These are phyloP conservation scores for Stemphylium vesicarium DNA, from an alignment of 2,329 filamentous ascomycete genomes.

Conservation along the genomic window DNA sequence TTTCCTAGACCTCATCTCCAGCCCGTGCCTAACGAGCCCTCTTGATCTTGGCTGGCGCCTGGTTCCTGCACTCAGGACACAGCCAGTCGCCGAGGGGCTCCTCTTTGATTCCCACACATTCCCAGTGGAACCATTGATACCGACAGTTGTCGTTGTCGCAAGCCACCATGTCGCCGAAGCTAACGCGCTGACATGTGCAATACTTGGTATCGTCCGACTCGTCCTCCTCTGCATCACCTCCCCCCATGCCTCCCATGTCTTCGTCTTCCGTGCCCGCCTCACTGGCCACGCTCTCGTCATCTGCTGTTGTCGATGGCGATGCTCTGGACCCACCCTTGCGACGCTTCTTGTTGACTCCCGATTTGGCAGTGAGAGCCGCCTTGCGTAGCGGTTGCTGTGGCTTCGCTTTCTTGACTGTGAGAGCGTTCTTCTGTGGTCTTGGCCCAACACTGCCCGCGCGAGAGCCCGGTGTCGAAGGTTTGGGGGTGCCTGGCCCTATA, in stretches of 20 bases:
- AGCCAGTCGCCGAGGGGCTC: conserved; percentile 60
- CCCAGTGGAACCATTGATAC: conserved; percentile 90
- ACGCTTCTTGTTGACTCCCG: conserved; percentile 47
- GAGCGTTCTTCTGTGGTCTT: conserved; percentile 53
- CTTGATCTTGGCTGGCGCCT: conserved; percentile 51
- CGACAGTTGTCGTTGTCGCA: conserved; percentile 84
- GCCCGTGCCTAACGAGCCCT: conserved; percentile 38
- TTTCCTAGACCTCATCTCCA: neutral
- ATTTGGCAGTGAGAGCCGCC: conserved; percentile 43
- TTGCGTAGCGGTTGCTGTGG: conserved; percentile 57
- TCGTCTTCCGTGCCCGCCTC: conserved; percentile 50
- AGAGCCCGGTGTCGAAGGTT: conserved; percentile 59
- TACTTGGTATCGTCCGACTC: conserved; percentile 79
- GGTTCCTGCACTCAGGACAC: conserved; percentile 52
- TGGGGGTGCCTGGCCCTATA: conserved; percentile 68
- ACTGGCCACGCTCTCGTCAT: conserved; percentile 62
- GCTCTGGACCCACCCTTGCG: conserved; percentile 47
- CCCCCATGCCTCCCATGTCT: conserved; percentile 60
- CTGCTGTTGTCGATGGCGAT: conserved; percentile 52
- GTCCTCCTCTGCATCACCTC: conserved; percentile 60
- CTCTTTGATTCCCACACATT: conserved; percentile 58
- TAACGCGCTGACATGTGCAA: conserved; percentile 82
- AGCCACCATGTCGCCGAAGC: conserved; percentile 87
- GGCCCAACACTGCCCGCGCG: conserved; percentile 68
- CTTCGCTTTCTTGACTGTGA: conserved; percentile 61